Evolutionary conservation across 2,329 filamentous ascomycete genomes (phyloP).

Genomic region (Cytospora mali): DNA sequence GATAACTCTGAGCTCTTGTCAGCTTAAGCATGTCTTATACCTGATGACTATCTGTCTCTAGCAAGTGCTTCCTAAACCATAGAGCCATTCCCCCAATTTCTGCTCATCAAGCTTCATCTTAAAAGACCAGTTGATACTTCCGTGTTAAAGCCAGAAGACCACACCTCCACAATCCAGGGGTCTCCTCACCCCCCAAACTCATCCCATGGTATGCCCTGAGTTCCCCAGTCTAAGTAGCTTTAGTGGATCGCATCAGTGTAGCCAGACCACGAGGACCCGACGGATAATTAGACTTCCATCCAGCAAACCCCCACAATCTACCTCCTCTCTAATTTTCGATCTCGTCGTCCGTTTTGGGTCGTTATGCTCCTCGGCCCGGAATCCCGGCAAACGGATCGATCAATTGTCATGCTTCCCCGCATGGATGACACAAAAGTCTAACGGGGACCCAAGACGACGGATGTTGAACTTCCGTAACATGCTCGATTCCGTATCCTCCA

Average conservation of each 20-base stretch:
- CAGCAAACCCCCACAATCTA: background rate
- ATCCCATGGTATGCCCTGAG: too few species aligned
- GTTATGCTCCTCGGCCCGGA: slow-evolving; percentile 4
- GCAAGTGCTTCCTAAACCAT: background rate
- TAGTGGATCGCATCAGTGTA: background rate
- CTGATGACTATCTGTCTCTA: background rate
- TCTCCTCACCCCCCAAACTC: background rate
- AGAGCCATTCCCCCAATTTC: background rate
- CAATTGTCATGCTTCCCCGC: background rate
- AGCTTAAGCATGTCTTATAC: background rate
- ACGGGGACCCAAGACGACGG: too few species aligned
- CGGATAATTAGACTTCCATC: slow-evolving; percentile 20
- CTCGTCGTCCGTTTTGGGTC: background rate
- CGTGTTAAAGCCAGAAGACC: background rate
- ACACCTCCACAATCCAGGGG: background rate
- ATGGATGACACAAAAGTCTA: too few species aligned
- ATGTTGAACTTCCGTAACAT: too few species aligned
- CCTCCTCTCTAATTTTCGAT: background rate
- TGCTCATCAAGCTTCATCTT: background rate
- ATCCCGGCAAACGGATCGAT: background rate
- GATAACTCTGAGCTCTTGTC: background rate
- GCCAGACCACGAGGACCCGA: slow-evolving; percentile 7
- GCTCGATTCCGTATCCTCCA: too few species aligned
- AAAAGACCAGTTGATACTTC: too few species aligned
- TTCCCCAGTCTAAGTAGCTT: background rate